Base-by-base conservation (phyloP, 2,329 filamentous ascomycete genomes). In the Madurella fahalii region DNA sequence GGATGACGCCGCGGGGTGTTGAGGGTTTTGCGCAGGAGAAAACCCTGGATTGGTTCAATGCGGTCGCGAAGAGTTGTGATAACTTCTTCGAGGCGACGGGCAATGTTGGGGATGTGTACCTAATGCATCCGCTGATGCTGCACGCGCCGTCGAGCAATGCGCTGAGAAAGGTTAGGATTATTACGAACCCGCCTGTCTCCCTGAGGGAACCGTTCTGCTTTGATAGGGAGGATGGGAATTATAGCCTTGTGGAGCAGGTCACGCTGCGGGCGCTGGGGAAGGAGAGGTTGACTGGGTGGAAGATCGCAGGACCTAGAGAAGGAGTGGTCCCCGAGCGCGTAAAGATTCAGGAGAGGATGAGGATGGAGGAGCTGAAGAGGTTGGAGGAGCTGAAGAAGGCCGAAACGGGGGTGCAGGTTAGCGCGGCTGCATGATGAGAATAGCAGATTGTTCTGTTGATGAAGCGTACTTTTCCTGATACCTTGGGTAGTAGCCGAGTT, bases 81-180 rank as follows among this genome's bases (percentile, higher is more conserved):
- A 74, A 61, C 54, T 77, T 83, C 63, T 74, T 81, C 41, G 81
- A 84, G 68, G 78, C 75, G 0, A 76, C 72, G 2, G 82, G 82
- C 1, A 63, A 72, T 1, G 72, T 76, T 0, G 81, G 81, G 9
- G 81, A 84, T 56, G 78, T 84, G 13, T 83, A 77, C 59, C 67
- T 85, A 15, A 63, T 84, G 64, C 81, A 85, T 64, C 81, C 81
- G 41, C 67, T 84, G 16, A 84, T 84, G 79, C 65, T 83, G 67
- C 81, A 85, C 65, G 76, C 74, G 40, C 77, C 78, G 9, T 76
- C 72, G 34, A 75, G 73, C 53, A 82, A 82, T 57, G 60, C 71
- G 49, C 58, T 64, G 53, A 61, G 68, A 11, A 59, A 58, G 45
- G 63, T 67, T 17, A 62, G 79, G 31, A 77, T 82, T 58, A 82